Evolutionary conservation across 495 filamentous ascomycete species (phyloP).

Genomic region (Daldinia loculata): DNA sequence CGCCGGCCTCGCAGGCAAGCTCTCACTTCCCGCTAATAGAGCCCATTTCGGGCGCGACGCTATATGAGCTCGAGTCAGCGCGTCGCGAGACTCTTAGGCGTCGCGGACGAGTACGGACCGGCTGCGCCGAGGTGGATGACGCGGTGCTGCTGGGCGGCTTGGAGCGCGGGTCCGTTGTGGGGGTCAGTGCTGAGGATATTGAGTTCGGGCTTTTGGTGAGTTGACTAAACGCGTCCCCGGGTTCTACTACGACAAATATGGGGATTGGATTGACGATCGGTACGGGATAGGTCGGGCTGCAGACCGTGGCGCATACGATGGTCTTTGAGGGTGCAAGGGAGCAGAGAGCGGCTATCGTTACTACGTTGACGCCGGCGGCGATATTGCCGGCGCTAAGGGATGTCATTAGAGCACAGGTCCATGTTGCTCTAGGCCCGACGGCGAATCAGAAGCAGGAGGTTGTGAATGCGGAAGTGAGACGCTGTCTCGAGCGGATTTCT

Average conservation of each 20-base stretch:
- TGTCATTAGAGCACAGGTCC: conserved; percentile 44
- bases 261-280: background rate
- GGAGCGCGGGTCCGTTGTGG: conserved; percentile 58
- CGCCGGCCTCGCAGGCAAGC: conserved; percentile 15
- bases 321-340: conserved; percentile 19
- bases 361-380: conserved; percentile 43
- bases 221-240: conserved; percentile 2
- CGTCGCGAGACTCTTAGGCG: conserved; percentile 23
- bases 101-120: conserved; percentile 43
- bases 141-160: conserved; percentile 55
- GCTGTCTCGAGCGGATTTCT: conserved; percentile 58
- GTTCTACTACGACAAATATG: background rate
- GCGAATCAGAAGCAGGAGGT: conserved; percentile 20
- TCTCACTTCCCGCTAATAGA: conserved; percentile 7
- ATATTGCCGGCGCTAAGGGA: conserved; percentile 49
- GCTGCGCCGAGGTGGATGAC: conserved; percentile 57
- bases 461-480: conserved; percentile 32
- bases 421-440: conserved; percentile 19
- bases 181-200: conserved; percentile 57
- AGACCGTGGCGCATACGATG: conserved; percentile 47
- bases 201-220: conserved; percentile 52
- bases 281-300: conserved; percentile 47
- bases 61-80: conserved; percentile 44
- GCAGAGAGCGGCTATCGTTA: conserved; percentile 47
- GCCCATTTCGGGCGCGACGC: conserved; percentile 35